A percentile compares a stretch with the other conserved stretches of the same genome.
Conservation (phyloP, 306 rosid genomes). For the Cicer chorassanicum region DNA sequence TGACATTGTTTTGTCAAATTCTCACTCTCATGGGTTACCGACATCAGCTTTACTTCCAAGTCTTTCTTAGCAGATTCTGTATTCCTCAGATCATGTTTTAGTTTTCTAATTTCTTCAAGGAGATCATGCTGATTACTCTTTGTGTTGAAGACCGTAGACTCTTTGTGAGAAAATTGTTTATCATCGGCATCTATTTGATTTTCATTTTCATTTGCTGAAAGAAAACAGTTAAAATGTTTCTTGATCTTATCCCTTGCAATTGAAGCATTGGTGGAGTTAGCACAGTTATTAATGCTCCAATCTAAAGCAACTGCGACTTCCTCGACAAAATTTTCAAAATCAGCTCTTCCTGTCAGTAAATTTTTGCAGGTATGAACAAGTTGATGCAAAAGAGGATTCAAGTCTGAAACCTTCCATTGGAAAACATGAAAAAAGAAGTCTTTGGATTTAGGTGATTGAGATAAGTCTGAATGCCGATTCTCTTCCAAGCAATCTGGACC, state of each 20-base stretch:
- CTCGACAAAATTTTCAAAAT: conserved; percentile 56
- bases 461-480: conserved; percentile 48
- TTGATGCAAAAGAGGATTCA: conserved; percentile 60
- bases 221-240: conserved; percentile 60
- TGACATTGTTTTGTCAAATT: conserved; percentile 59
- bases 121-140: conserved; percentile 38
- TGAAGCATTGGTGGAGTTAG: conserved; percentile 55
- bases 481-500: conserved; percentile 47
- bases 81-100: conserved; percentile 63
- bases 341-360: conserved; percentile 54
- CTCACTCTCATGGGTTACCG: conserved; percentile 51
- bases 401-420: conserved; percentile 66
- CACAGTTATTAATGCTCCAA: conserved; percentile 66
- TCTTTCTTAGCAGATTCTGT: conserved; percentile 54
- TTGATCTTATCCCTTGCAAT: conserved; percentile 66
- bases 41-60: conserved; percentile 55
- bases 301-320: conserved; percentile 66
- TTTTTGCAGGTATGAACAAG: conserved; percentile 61
- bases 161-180: conserved; percentile 28
- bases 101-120: conserved; percentile 57
- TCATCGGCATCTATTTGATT: conserved; percentile 38
- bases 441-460: conserved; percentile 49
- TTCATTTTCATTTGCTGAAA: conserved; percentile 42
- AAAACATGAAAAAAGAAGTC: conserved; percentile 66
- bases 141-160: too few relatives aligned